These are phyloP conservation scores for Pseudopyrenochaeta lycopersici DNA, from an alignment of 2,329 filamentous ascomycete genomes.

Conservation along the genomic window DNA sequence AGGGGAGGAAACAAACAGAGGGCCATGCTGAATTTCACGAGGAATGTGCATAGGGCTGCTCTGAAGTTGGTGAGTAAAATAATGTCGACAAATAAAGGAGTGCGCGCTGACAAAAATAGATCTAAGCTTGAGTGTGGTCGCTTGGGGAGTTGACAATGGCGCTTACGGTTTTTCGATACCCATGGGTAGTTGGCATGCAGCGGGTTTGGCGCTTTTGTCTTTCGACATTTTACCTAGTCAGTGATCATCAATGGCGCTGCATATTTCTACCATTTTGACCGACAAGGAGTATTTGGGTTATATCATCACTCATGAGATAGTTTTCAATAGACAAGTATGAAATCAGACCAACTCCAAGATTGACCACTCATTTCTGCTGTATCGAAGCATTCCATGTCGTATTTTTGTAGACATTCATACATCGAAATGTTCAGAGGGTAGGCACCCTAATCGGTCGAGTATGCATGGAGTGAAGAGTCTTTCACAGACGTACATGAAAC, in stretches of 20 bases:
- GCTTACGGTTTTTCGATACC: conserved; percentile 23
- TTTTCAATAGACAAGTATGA: conserved; percentile 9
- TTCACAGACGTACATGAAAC: conserved; percentile 56
- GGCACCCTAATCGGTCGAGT: conserved; percentile 46
- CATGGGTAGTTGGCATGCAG: conserved; percentile 1
- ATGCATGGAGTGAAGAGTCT: conserved; percentile 49
- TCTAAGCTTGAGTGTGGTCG: conserved; percentile 16
- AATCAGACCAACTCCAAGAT: conserved; percentile 37
- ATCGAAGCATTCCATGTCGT: conserved; percentile 46
- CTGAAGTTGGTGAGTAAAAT: conserved; percentile 67
- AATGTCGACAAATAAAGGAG: neutral
- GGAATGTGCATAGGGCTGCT: conserved; percentile 69
- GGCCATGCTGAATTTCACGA: conserved; percentile 82
- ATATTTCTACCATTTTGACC: neutral
- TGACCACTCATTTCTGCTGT: conserved; percentile 45
- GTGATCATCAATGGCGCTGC: neutral
- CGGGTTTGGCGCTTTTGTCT: neutral
- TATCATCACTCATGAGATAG: neutral
- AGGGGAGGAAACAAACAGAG: conserved; percentile 79
- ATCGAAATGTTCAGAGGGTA: conserved; percentile 40
- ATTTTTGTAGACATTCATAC: conserved; percentile 48
- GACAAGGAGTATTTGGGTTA: neutral
- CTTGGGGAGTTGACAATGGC: conserved; percentile 8
- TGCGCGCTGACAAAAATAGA: conserved; percentile 28
- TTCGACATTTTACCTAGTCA: neutral